phyloP scores from a whole-genome alignment of 352 stramenopile genomes.

The Phytophthora aleatoria region DNA sequence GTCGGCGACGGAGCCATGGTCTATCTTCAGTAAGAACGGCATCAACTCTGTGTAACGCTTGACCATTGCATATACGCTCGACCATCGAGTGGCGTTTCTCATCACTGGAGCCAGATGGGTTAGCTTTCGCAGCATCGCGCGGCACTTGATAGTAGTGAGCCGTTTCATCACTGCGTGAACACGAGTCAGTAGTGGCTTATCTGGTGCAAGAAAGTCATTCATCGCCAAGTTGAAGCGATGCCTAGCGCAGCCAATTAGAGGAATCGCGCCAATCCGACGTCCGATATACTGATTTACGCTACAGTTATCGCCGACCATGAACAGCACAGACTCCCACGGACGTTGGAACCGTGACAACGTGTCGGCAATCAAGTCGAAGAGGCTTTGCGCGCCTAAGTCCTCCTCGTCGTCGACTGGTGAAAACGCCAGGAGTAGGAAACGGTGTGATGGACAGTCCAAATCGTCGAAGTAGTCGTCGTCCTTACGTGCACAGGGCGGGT shows the following conservation, averaged over 20 bases:
- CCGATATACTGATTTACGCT: conserved; percentile 25
- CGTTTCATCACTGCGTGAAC: too few species aligned
- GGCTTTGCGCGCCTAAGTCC: too few species aligned
- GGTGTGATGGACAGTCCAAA: too few species aligned
- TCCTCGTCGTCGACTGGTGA: too few species aligned
- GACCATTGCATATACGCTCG: neutral
- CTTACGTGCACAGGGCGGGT: too few species aligned
- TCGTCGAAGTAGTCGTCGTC: too few species aligned
- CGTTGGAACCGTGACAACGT: conserved; percentile 14
- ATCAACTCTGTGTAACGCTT: neutral
- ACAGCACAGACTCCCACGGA: conserved; percentile 14
- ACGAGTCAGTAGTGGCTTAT: neutral
- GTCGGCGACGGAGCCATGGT: neutral
- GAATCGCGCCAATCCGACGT: neutral
- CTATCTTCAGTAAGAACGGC: neutral
- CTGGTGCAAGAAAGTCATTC: neutral
- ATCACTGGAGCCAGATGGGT: neutral
- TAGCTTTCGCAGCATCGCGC: too few species aligned
- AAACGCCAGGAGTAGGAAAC: too few species aligned
- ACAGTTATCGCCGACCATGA: conserved; percentile 25
- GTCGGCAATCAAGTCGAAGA: conserved; percentile 18
- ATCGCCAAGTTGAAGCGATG: conserved; percentile 18
- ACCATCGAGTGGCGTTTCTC: neutral
- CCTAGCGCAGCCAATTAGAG: conserved; percentile 23
- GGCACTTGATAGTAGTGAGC: too few species aligned